These are phyloP conservation scores for Viridothelium virens DNA, from an alignment of 495 filamentous ascomycete genomes.

Conservation along the genomic window DNA sequence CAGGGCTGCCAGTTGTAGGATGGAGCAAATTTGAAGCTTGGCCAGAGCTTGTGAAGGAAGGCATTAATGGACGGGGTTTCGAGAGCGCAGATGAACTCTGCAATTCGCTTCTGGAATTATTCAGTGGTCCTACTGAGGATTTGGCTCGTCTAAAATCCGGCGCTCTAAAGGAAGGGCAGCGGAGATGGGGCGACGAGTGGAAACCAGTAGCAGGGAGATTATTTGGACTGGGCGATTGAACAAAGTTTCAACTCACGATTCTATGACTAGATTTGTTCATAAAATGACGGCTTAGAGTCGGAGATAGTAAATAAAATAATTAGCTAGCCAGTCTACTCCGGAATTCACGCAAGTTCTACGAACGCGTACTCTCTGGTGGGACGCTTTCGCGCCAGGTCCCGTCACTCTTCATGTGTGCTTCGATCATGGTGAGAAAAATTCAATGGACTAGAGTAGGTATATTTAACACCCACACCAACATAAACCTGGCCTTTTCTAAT, in stretches of 20 bases:
- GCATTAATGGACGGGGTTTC: conserved; percentile 79
- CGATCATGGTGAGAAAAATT: background rate
- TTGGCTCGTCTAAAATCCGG: conserved; percentile 60
- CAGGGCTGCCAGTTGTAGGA: conserved; percentile 82
- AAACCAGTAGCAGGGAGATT: conserved; percentile 64
- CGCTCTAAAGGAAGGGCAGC: conserved; percentile 64
- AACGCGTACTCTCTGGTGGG: no score
- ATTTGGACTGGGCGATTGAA: conserved; percentile 46
- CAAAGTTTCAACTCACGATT: background rate
- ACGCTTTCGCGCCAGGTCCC: no score
- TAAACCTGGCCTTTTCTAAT: background rate
- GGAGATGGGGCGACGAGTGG: conserved; percentile 95
- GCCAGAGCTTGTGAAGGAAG: conserved; percentile 75
- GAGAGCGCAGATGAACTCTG: conserved; percentile 55
- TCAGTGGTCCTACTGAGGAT: conserved; percentile 46
- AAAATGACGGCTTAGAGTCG: no score
- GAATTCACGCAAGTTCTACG: no score
- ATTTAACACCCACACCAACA: background rate
- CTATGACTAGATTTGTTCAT: background rate
- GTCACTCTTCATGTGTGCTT: no score
- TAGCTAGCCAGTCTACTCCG: no score
- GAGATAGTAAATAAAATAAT: no score
- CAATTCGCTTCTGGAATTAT: conserved; percentile 51
- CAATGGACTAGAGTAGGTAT: no score
- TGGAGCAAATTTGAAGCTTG: conserved; percentile 79